A percentile compares a stretch with the other conserved stretches of the same genome.
phyloP scores from a whole-genome alignment of 2,329 filamentous ascomycete species.

The Colletotrichum brevisporum region DNA sequence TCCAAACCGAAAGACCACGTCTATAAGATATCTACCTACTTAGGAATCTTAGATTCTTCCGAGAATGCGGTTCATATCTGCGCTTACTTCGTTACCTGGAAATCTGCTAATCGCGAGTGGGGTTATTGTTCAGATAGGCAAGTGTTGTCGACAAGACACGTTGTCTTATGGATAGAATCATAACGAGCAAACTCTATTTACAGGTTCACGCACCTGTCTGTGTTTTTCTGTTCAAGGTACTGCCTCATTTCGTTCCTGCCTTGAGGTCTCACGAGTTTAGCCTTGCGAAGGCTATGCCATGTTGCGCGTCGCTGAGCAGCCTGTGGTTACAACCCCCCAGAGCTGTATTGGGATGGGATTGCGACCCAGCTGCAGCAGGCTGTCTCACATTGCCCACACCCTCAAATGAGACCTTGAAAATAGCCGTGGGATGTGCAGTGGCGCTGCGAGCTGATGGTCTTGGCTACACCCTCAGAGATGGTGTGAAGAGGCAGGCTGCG shows the following conservation, averaged over 20 bases:
- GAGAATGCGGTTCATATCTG: constrained; percentile 12
- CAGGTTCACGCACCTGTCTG: too few species aligned
- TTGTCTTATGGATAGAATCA: too few species aligned
- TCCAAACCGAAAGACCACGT: background rate
- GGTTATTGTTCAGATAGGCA: too few species aligned
- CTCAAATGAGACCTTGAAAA: background rate
- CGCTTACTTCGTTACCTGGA: background rate
- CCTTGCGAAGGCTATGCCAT: background rate
- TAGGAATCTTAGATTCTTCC: constrained; percentile 24
- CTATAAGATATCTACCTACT: constrained; percentile 9
- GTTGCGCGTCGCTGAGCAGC: background rate
- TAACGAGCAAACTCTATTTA: too few species aligned
- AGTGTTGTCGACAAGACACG: too few species aligned
- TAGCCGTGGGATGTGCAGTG: background rate
- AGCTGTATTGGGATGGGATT: background rate
- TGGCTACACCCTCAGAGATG: background rate
- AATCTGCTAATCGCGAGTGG: too few species aligned
- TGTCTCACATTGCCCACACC: background rate
- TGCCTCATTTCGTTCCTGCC: background rate
- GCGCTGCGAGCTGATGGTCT: background rate
- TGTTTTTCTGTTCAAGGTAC: background rate
- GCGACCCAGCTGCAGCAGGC: background rate
- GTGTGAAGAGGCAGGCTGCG: constrained; percentile 2
- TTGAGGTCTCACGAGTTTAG: background rate
- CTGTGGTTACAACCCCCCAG: background rate